Evolutionary conservation across 139 green algal genomes (phyloP), one percentile per base, ranked within the genome.

Genomic region (Choricystis sp.): DNA sequence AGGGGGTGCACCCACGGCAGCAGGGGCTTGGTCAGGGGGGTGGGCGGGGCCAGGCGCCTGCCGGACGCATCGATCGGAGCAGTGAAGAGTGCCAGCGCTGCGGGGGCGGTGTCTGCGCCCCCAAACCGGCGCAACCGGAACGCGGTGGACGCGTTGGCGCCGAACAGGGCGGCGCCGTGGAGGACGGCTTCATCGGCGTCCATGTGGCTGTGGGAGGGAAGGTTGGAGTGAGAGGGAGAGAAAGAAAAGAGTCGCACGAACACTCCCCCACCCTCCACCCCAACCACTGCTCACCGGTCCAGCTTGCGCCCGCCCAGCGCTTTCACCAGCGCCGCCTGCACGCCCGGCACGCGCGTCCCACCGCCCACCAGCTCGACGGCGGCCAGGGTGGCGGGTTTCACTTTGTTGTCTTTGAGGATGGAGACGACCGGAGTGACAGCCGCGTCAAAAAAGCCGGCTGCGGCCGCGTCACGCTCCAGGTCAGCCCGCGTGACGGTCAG

Each of bases 101-200:
- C 76, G 69, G 97, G 92, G 40, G 78, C 70, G 48, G 85, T 74
- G 68, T 97, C 90, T 0, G 79, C 48, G 76, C 93, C 85, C 63
- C 92, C 92, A 77, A 98, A 96, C 72, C 91, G 86, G 69, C 87
- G 83, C 77, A 98, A 77, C n/a, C 90, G 84, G 84, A 99, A 98
- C 57, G 75, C 86, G 66, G 89, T 95, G 59, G 69, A 86, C 62
- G 95, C 75, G 83, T 99, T 99, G 67, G 94, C 94, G 29, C 89
- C 94, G 69, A 94, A 85, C 69, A 97, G 77, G 23, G 77, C 88
- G 0, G 89, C 88, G 3, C 94, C 94, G 67, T 95, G 72, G 56
- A 89, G 93, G 19, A 89, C 69, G 1, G 93, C 91, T 79, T 99
- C 94, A 71, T 98, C 94, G 3, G 86, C 84, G 70, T 99, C 94